Evolutionary conservation across 495 filamentous ascomycete species (phyloP), one percentile per base, ranked within the genome.

Genomic region (Tirmania nivea): DNA sequence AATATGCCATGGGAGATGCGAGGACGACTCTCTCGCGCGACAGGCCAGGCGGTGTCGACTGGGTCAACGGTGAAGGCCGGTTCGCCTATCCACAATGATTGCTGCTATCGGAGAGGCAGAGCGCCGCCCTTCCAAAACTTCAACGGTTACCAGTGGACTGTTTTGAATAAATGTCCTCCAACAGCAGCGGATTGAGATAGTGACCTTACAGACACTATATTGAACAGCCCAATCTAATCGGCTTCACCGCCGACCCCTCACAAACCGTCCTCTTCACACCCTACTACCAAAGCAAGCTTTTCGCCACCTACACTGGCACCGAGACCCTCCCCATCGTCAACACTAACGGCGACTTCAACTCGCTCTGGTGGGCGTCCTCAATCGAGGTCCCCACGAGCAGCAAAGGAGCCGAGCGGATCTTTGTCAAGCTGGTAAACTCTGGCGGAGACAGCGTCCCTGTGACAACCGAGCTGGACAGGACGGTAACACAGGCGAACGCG

Each of bases 71-170:
- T 39, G 48, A 54, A 48, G 56, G 57, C 14, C 60, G 55, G 34
- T 68, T 69, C 34, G 62, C 61, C 4, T 67, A 68, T 63, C 71
- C 51, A 60, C 51, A 55, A 81, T 75, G 76, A 72, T 71, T 53
- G 76, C 74, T 39, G 71, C 72, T 45, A 75, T 82, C 39, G 72
- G 69, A 21, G 80, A 86, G 58, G 79, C 78, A 2, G 73, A 57
- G 69, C 70, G 2, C 69, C 71, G 0, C 51, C 71, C 50, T 55
- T 74, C 49, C 66, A 70, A 55, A 70, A 73, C 51, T 71, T 70
- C 56, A 70, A 67, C 54, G 58, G 55, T 10, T 67, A 61, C 25
- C 60, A 67, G 47, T 73, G 69, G 69, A 69, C 68, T 59, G 10
- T 42, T 42, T 42, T n/a, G n/a, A n/a, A n/a, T n/a, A n/a, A n/a